Conservation (phyloP, 177 flowering plant species). For the Tripterygium wilfordii region DNA sequence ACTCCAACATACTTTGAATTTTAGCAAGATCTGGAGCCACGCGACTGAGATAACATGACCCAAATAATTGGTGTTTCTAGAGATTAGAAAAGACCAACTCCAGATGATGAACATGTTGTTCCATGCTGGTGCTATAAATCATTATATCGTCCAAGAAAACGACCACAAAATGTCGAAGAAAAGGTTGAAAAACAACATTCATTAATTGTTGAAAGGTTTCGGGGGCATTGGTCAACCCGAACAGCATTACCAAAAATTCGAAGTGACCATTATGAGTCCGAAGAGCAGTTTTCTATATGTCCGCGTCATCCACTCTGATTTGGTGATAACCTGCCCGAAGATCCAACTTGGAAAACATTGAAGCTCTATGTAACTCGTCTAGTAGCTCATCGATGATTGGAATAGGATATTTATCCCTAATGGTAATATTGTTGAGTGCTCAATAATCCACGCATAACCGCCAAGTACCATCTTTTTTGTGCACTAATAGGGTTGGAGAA, state of each 20-base stretch:
- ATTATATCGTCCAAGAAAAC: neutral
- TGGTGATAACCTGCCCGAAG: neutral
- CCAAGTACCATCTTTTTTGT: too few species aligned
- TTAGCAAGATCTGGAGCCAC: too few species aligned
- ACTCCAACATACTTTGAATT: too few species aligned
- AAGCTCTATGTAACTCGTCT: slow-evolving; percentile 5
- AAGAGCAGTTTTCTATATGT: neutral
- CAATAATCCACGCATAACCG: slow-evolving; percentile 10
- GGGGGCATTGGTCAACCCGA: slow-evolving; percentile 4
- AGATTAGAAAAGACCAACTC: neutral
- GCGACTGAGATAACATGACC: neutral
- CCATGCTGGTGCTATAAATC: neutral
- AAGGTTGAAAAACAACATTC: neutral
- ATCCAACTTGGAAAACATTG: slow-evolving; percentile 1
- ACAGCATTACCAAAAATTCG: neutral
- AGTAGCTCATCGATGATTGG: slow-evolving; percentile 4
- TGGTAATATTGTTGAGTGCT: neutral
- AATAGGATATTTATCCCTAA: slow-evolving; percentile 5
- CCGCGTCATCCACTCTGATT: neutral
- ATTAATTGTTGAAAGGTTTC: neutral
- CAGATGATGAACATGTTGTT: neutral
- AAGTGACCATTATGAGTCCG: neutral
- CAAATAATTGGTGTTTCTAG: neutral
- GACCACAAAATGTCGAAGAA: neutral
- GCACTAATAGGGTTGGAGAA: too few species aligned